Base-by-base conservation (phyloP, 208 protist genomes). In the Balamuthia mandrillaris region DNA sequence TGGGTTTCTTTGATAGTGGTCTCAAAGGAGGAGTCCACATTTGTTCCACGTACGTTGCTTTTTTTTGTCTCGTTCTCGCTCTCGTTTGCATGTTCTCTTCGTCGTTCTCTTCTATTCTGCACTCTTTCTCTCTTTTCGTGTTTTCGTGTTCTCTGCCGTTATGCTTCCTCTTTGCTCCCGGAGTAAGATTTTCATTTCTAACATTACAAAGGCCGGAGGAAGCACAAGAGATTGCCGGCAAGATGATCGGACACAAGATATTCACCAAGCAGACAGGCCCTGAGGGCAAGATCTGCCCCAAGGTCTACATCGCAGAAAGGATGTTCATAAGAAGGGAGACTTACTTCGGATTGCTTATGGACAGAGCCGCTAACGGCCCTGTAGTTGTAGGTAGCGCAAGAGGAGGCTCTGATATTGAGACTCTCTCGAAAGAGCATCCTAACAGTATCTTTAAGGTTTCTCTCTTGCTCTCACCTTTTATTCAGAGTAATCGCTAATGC, bases 231-330 rank as follows among this genome's bases (percentile, higher is more conserved):
- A 47, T 84, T 24, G 90, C 89, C 1, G 33, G 14, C 10, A 79
- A 92, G 65, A 92, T 92, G 89, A 24, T 92, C 3, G 90, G 90
- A 24, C 41, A 91, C 2, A 88, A 63, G 14, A 60, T 92, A 7
- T 39, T 92, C 1, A 92, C 89, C 3, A 92, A 92, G 88, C 89
- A 92, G 72, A 92, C 89, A n/a, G 86, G 81, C 33, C 56, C 65
- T 41, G 84, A 89, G n/a, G 89, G 89, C 51, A 88, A 79, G 39
- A 37, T 68, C 29, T 58, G 33, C 31, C 37, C 66, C 37, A 61
- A 87, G 51, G 63, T 90, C 21, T 88, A 86, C 16, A 60, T 90
- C 41, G 41, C 66, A 21, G 87, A 91, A 42, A 44, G 87, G 51
- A 42, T 86, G 49, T 87, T 61, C 81, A 45, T 91, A 3, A 35